phyloP scores from a whole-genome alignment of 257 asterid genomes.

The Forsythia suspensa region DNA sequence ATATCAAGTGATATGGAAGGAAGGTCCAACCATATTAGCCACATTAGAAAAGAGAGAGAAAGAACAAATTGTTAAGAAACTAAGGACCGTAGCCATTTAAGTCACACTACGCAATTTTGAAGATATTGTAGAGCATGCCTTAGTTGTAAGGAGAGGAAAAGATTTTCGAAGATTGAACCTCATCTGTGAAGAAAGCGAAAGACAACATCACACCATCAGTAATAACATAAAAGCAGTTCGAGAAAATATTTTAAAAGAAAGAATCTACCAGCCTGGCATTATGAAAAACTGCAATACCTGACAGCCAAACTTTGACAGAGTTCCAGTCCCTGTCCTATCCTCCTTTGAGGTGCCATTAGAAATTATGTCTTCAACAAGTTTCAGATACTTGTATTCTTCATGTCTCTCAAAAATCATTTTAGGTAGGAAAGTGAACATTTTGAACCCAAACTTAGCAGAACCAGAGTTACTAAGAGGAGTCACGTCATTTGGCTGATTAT shows the following conservation, averaged over 20 bases:
- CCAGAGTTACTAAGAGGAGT: background rate
- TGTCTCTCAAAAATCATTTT: slow-evolving; percentile 77
- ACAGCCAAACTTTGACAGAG: slow-evolving; percentile 88
- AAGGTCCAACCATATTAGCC: background rate
- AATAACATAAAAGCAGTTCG: background rate
- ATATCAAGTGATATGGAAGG: background rate
- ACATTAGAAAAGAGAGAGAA: no score
- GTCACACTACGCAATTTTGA: background rate
- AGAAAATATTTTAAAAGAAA: background rate
- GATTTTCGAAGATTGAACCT: slow-evolving; percentile 83
- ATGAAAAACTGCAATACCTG: slow-evolving; percentile 54
- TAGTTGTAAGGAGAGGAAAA: slow-evolving; percentile 92
- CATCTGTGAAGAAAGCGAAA: slow-evolving; percentile 57
- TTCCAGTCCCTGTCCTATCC: slow-evolving; percentile 97
- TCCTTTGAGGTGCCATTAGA: slow-evolving; percentile 69
- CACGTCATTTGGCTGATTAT: slow-evolving; percentile 15
- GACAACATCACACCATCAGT: slow-evolving; percentile 14
- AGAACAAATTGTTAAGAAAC: background rate
- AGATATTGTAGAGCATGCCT: slow-evolving; percentile 38
- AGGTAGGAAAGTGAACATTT: slow-evolving; percentile 61
- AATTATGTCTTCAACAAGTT: slow-evolving; percentile 81
- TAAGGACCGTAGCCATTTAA: background rate
- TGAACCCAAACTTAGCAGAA: background rate
- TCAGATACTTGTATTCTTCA: slow-evolving; percentile 78
- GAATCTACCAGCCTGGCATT: background rate